Percentiles rank a stretch among this genome's conserved stretches.
These are phyloP conservation scores for Rhipidocladum racemiflorum DNA, from an alignment of 176 grass and related monocot genomes.

Conservation along the genomic window DNA sequence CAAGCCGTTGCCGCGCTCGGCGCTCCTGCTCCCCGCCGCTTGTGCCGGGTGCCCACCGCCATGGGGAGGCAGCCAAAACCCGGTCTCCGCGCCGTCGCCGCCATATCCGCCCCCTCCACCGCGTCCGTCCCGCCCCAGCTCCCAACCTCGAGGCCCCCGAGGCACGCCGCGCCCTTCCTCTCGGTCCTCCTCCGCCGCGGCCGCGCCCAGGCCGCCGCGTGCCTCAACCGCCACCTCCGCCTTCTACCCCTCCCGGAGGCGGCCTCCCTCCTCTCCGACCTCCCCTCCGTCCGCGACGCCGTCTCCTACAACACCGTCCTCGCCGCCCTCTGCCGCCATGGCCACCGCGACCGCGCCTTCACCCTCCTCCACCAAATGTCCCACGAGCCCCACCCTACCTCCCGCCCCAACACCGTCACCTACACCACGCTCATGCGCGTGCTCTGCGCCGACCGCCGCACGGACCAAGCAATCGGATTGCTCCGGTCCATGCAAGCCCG, in stretches of 20 bases:
- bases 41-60: not conserved
- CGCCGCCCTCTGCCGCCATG: constrained; percentile 36
- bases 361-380: constrained; percentile 50
- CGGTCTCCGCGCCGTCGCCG: constrained; percentile 11
- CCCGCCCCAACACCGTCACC: constrained; percentile 37
- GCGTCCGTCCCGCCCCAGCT: not conserved
- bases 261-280: constrained; percentile 25
- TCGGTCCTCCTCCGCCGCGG: constrained; percentile 33
- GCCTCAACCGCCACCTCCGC: constrained; percentile 45
- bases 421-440: constrained; percentile 45
- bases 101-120: not conserved
- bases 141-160: not conserved
- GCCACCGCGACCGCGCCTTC: constrained; percentile 29
- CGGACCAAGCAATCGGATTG: constrained; percentile 34
- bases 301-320: constrained; percentile 64
- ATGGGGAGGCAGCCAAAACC: constrained; percentile 16
- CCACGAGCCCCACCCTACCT: not conserved
- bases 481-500: constrained; percentile 32
- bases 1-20: constrained; percentile 4
- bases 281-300: constrained; percentile 35
- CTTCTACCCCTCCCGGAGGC: constrained; percentile 4
- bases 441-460: constrained; percentile 36
- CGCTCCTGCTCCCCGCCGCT: not conserved
- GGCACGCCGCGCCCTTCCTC: constrained; percentile 27
- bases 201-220: constrained; percentile 9